Evolutionary conservation across 2,329 filamentous ascomycete genomes (phyloP).

Genomic region (Botrytis tulipae): DNA sequence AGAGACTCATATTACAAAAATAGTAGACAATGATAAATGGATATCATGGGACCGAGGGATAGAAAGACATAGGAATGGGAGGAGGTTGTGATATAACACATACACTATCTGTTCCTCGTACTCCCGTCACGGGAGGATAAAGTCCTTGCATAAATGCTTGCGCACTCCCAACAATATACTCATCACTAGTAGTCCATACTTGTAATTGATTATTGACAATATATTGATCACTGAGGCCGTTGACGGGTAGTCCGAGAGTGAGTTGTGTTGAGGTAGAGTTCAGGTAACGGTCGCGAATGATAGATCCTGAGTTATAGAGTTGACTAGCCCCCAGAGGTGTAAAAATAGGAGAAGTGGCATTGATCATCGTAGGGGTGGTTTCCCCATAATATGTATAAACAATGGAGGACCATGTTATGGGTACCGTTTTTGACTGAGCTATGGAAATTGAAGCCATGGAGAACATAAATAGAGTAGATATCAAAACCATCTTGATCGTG

Average conservation of each 20-base stretch:
- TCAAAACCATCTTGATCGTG: background rate
- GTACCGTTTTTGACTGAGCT: constrained; percentile 17
- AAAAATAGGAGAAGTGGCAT: constrained; percentile 40
- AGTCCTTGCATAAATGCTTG: constrained; percentile 79
- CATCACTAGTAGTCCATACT: constrained; percentile 44
- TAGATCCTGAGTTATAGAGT: constrained; percentile 48
- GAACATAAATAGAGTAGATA: constrained; percentile 22
- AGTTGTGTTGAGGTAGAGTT: constrained; percentile 31
- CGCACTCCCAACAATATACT: constrained; percentile 63
- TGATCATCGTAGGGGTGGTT: constrained; percentile 45
- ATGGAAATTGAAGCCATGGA: constrained; percentile 21
- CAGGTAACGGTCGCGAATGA: constrained; percentile 52
- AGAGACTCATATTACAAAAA: background rate
- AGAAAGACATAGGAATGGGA: background rate
- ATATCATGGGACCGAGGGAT: background rate
- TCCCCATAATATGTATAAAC: constrained; percentile 49
- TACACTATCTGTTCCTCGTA: background rate
- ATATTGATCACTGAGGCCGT: background rate
- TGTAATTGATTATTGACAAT: constrained; percentile 36
- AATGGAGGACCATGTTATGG: constrained; percentile 34
- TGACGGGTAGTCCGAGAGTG: constrained; percentile 36
- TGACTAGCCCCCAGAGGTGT: constrained; percentile 56
- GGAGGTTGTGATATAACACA: background rate
- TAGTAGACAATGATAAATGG: background rate
- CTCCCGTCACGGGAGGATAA: constrained; percentile 60